A percentile compares a stretch with the other conserved stretches of the same genome.
Conservation (phyloP, 495 filamentous ascomycete genomes). For the Podospora pseudopauciseta region DNA sequence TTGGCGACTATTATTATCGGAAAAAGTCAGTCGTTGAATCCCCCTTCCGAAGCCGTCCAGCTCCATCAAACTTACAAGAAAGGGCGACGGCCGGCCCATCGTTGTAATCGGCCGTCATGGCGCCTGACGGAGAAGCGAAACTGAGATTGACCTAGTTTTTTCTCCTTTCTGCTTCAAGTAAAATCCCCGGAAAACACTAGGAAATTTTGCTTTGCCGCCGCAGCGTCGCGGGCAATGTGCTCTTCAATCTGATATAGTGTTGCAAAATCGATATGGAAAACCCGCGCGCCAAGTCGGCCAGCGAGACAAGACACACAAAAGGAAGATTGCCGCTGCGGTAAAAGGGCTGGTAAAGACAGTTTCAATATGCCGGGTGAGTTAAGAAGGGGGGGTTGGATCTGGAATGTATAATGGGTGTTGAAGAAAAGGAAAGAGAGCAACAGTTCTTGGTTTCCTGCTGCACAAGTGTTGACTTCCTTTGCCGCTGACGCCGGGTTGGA, state of each 20-base stretch:
- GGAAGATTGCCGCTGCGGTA: neutral
- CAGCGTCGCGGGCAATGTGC: neutral
- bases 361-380: neutral
- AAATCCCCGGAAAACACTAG: neutral
- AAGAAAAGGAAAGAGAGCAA: neutral
- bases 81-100: conserved; percentile 46
- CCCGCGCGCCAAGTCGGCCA: neutral
- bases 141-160: neutral
- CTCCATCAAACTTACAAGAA: conserved; percentile 36
- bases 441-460: neutral
- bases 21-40: neutral
- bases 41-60: neutral
- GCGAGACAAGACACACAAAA: neutral
- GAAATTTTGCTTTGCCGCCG: neutral
- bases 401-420: neutral
- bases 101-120: conserved; percentile 32
- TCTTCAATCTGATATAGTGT: neutral
- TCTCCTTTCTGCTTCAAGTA: neutral
- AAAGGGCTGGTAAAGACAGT: neutral
- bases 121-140: conserved; percentile 1
- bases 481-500: conserved; percentile 3
- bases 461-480: neutral
- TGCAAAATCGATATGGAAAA: neutral
- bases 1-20: conserved; percentile 68
- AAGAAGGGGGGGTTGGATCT: neutral